Conservation (phyloP, 2,329 filamentous ascomycete genomes). For the Trichophyton schoenleinii region DNA sequence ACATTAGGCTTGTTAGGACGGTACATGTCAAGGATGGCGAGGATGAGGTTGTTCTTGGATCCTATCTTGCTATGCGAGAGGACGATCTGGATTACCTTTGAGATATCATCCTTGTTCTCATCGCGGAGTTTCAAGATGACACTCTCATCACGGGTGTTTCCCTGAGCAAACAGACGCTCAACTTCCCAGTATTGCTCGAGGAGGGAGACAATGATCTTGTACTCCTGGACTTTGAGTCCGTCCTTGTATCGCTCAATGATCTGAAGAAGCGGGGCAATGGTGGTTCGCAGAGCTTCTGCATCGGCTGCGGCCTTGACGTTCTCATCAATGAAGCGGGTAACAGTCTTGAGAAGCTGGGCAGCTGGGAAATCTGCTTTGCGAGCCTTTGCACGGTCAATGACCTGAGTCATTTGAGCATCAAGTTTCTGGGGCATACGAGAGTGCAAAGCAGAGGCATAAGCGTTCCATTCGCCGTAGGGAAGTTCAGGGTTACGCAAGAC, state of each 20-base stretch:
- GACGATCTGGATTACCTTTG: slow-evolving; percentile 73
- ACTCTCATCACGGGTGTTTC: slow-evolving; percentile 78
- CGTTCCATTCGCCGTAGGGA: slow-evolving; percentile 91
- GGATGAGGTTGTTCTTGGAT: slow-evolving; percentile 83
- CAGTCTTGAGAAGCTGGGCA: slow-evolving; percentile 70
- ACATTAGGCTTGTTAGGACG: slow-evolving; percentile 84
- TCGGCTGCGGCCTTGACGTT: slow-evolving; percentile 57
- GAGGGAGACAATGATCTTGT: slow-evolving; percentile 65
- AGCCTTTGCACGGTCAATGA: slow-evolving; percentile 69
- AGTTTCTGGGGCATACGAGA: slow-evolving; percentile 94
- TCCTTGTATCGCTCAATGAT: slow-evolving; percentile 73
- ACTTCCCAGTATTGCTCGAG: slow-evolving; percentile 70
- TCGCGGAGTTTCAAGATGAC: slow-evolving; percentile 89
- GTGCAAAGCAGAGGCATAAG: slow-evolving; percentile 92
- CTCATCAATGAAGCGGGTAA: slow-evolving; percentile 81
- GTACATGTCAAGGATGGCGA: slow-evolving; percentile 89
- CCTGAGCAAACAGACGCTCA: slow-evolving; percentile 76
- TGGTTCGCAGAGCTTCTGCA: slow-evolving; percentile 57
- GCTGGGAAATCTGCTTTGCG: slow-evolving; percentile 82
- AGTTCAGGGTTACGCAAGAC: slow-evolving; percentile 82
- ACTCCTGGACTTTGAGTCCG: slow-evolving; percentile 82
- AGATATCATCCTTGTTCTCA: slow-evolving; percentile 85
- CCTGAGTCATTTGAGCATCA: slow-evolving; percentile 65
- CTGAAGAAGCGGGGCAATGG: slow-evolving; percentile 61
- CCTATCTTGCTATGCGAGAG: slow-evolving; percentile 87